Evolutionary conservation across 805 yeast species (phyloP).

Genomic region (Saturnispora hagleri): DNA sequence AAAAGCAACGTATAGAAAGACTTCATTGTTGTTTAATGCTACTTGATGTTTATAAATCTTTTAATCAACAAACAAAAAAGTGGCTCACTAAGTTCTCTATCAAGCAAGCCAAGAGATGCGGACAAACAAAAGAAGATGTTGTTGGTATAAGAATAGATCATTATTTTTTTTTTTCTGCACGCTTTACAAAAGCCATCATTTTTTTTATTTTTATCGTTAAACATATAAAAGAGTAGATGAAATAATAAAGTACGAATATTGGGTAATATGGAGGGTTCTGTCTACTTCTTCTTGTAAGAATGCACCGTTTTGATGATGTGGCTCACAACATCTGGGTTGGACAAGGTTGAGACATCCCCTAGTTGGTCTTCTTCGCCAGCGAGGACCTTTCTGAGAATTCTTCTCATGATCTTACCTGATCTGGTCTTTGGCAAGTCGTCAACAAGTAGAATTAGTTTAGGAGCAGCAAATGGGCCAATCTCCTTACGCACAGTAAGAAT

Average conservation of each 20-base stretch:
- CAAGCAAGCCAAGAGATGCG: background rate
- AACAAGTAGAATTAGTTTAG: slow-evolving; percentile 62
- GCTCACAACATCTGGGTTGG: slow-evolving; percentile 66
- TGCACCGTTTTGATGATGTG: slow-evolving; percentile 48
- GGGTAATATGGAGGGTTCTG: background rate
- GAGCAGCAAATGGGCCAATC: slow-evolving; percentile 84
- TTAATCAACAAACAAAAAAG: background rate
- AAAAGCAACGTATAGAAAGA: slow-evolving; percentile 2
- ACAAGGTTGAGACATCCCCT: slow-evolving; percentile 71
- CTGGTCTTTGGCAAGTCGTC: slow-evolving; percentile 79
- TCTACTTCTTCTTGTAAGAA: slow-evolving; percentile 1
- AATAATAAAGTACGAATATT: background rate
- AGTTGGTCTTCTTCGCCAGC: slow-evolving; percentile 73
- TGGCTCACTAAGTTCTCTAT: background rate
- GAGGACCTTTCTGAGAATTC: slow-evolving; percentile 68
- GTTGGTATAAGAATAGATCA: background rate
- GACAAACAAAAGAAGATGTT: background rate
- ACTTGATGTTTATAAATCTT: background rate
- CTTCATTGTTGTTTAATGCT: background rate
- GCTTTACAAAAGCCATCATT: background rate
- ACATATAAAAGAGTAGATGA: background rate
- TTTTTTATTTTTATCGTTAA: background rate
- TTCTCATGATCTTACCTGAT: slow-evolving; percentile 82
- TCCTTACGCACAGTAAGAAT: slow-evolving; percentile 65
- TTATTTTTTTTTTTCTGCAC: background rate